phyloP scores from a whole-genome alignment of 2,329 filamentous ascomycete species.

The Hortaea sp. region DNA sequence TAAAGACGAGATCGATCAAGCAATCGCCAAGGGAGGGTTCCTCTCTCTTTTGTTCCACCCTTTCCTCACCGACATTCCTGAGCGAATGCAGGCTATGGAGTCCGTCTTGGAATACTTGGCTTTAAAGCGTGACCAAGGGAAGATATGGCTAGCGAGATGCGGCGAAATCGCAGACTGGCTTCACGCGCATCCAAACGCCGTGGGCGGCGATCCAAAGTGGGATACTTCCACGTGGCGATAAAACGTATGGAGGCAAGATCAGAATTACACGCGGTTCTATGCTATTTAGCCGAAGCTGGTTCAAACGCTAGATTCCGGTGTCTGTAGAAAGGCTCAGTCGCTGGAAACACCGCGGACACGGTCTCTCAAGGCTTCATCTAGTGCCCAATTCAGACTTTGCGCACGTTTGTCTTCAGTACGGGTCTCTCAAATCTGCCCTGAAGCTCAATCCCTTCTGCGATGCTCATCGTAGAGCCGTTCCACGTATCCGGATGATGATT shows the following conservation, averaged over 20 bases:
- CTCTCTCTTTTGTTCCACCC: slow-evolving; percentile 24
- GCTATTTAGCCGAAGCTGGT: no score
- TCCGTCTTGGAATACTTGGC: slow-evolving; percentile 18
- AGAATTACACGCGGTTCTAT: background rate
- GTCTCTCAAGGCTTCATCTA: background rate
- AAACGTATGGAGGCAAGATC: background rate
- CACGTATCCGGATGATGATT: slow-evolving; percentile 28
- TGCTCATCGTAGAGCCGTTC: slow-evolving; percentile 3
- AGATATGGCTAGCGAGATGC: slow-evolving; percentile 22
- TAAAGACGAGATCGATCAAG: slow-evolving; percentile 19
- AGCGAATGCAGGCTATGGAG: slow-evolving; percentile 19
- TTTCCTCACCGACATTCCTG: slow-evolving; percentile 18
- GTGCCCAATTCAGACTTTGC: no score
- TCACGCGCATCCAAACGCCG: slow-evolving; percentile 11
- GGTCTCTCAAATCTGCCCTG: background rate
- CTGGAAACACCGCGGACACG: no score
- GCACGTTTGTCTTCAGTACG: background rate
- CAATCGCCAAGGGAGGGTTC: slow-evolving; percentile 18
- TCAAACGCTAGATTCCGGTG: no score
- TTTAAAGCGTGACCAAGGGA: slow-evolving; percentile 14
- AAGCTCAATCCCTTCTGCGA: background rate
- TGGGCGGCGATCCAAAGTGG: slow-evolving; percentile 20
- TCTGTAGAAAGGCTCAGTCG: no score
- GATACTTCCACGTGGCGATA: slow-evolving; percentile 23
- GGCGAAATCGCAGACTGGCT: slow-evolving; percentile 20